phyloP scores from a whole-genome alignment of 129 eudicot species.

The Escallonia rubra region DNA sequence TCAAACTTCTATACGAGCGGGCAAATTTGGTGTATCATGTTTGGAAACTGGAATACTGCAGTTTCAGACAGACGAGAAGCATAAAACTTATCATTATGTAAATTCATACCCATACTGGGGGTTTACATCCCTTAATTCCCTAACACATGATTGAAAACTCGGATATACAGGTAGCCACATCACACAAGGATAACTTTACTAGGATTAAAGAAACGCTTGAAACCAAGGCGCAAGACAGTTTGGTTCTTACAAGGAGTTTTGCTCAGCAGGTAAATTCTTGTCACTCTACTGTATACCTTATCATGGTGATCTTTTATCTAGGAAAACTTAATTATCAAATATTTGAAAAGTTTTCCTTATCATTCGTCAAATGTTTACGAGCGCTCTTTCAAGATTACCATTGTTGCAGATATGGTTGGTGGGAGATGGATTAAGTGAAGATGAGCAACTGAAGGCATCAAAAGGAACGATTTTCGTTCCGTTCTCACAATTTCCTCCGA shows the following conservation, averaged over 20 bases:
- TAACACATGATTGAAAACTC: background rate
- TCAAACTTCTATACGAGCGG: too few species aligned
- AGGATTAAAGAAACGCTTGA: conserved; percentile 36
- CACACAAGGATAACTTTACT: conserved; percentile 38
- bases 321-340: background rate
- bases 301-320: background rate
- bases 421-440: conserved; percentile 61
- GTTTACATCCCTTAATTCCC: background rate
- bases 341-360: background rate
- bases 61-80: too few species aligned
- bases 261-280: conserved; percentile 30
- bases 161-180: conserved; percentile 30
- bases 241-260: conserved; percentile 24
- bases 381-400: background rate
- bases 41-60: too few species aligned
- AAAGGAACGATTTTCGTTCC: conserved; percentile 78
- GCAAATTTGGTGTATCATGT: too few species aligned
- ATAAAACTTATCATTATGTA: too few species aligned
- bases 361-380: background rate
- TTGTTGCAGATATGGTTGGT: conserved; percentile 64
- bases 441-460: conserved; percentile 62
- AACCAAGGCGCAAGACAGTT: conserved; percentile 25
- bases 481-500: conserved; percentile 72
- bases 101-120: too few species aligned
- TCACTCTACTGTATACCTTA: background rate